Percentiles rank a stretch among this genome's conserved stretches.
Conservation (phyloP, 148 eudicot genomes). For the Silene latifolia region DNA sequence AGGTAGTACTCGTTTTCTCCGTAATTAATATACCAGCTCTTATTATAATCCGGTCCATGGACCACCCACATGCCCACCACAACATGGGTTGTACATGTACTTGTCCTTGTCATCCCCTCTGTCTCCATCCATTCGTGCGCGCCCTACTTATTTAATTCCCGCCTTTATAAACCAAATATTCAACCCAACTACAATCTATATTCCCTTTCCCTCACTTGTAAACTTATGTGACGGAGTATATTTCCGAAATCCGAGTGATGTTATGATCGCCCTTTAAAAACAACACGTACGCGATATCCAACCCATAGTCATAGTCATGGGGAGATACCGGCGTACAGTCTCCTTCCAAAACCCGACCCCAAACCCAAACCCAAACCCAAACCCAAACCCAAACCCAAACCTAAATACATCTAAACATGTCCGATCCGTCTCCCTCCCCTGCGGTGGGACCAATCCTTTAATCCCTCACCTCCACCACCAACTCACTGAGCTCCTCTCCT, state of each 20-base stretch:
- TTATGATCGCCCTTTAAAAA: no score
- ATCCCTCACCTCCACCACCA: constrained; percentile 56
- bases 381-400: constrained; percentile 27
- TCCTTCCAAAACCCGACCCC: constrained; percentile 58
- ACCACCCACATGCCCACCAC: background rate
- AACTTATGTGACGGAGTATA: background rate
- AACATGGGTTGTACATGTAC: background rate
- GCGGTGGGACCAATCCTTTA: constrained; percentile 48
- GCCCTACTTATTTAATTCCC: background rate
- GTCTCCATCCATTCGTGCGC: constrained; percentile 27
- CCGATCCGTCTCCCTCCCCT: constrained; percentile 76
- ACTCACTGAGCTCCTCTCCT: constrained; percentile 39
- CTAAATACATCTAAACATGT: constrained; percentile 42
- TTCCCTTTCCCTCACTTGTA: no score
- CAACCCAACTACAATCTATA: no score
- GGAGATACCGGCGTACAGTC: constrained; percentile 62
- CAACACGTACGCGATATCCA: no score
- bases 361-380: constrained; percentile 30
- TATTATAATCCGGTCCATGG: no score
- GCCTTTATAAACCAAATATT: constrained; percentile 14
- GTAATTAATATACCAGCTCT: no score
- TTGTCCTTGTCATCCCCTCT: background rate
- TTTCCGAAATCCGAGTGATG: background rate
- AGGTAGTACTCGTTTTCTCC: no score
- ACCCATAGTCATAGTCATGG: background rate